Conservation (phyloP, 768 basidiomycete genomes). For the Trametes cinnabarina region DNA sequence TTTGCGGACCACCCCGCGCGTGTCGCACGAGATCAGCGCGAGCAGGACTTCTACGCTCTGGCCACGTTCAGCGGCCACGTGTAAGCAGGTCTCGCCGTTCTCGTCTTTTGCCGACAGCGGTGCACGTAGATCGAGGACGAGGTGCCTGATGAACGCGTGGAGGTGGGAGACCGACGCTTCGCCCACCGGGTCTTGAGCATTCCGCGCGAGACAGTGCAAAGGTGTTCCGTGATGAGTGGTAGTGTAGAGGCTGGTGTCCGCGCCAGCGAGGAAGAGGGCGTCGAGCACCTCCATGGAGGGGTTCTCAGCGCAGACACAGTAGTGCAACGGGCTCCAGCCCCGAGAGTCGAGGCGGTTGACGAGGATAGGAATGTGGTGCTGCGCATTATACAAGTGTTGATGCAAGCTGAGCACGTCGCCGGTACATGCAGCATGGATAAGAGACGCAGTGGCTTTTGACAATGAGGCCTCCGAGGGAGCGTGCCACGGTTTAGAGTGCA, state of each 20-base stretch:
- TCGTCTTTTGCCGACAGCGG: conserved; percentile 66
- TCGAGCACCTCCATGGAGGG: conserved; percentile 67
- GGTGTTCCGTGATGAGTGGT: conserved; percentile 54
- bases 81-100: conserved; percentile 74
- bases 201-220: conserved; percentile 62
- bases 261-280: conserved; percentile 71
- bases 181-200: conserved; percentile 25
- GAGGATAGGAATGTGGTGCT: conserved; percentile 29
- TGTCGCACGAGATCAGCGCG: conserved; percentile 66
- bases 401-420: conserved; percentile 14
- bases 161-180: conserved; percentile 33
- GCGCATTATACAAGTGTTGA: conserved; percentile 35
- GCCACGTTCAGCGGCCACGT: conserved; percentile 76
- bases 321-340: conserved; percentile 74
- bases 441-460: conserved; percentile 9
- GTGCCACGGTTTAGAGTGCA: conserved; percentile 4
- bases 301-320: conserved; percentile 54
- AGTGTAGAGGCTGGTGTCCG: conserved; percentile 71
- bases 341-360: conserved; percentile 66
- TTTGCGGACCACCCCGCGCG: conserved; percentile 50
- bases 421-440: conserved; percentile 12
- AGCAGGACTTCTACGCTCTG: conserved; percentile 59
- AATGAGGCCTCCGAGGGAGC: conserved; percentile 6
- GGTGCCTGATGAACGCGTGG: conserved; percentile 62
- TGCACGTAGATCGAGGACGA: conserved; percentile 66